phyloP scores from a whole-genome alignment of 2,329 filamentous ascomycete species.

The Aspergillus sp. region DNA sequence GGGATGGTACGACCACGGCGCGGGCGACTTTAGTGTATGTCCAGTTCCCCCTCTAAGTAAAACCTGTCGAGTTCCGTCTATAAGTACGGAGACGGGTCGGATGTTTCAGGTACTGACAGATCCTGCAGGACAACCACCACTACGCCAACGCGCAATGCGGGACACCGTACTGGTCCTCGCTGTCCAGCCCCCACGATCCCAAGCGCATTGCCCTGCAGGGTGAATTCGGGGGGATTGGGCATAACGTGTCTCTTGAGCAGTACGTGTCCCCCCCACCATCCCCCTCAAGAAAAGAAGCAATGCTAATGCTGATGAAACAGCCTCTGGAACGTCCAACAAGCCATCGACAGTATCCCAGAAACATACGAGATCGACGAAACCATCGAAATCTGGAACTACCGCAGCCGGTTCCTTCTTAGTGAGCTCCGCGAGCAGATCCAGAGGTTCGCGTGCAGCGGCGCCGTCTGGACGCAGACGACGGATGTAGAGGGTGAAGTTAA shows the following conservation, averaged over 20 bases:
- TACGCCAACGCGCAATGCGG: slow-evolving; percentile 72
- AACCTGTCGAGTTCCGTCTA: background rate
- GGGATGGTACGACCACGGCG: slow-evolving; percentile 69
- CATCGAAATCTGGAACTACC: slow-evolving; percentile 65
- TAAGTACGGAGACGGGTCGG: too few relatives aligned
- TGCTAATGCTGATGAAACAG: slow-evolving; percentile 32
- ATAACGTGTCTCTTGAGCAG: slow-evolving; percentile 64
- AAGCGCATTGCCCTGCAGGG: slow-evolving; percentile 67
- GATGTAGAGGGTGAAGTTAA: slow-evolving; percentile 76
- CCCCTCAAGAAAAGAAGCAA: background rate
- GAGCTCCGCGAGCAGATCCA: slow-evolving; percentile 53
- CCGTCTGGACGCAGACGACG: slow-evolving; percentile 71
- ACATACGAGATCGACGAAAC: slow-evolving; percentile 66
- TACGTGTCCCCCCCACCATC: slow-evolving; percentile 34
- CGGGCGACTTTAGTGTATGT: slow-evolving; percentile 59
- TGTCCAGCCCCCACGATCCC: slow-evolving; percentile 57
- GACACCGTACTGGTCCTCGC: slow-evolving; percentile 64
- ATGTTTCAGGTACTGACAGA: too few relatives aligned
- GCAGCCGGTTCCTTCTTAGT: slow-evolving; percentile 53
- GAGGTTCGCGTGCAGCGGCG: slow-evolving; percentile 63
- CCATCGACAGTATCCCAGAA: slow-evolving; percentile 61
- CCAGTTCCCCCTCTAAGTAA: background rate
- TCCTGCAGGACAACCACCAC: slow-evolving; percentile 66
- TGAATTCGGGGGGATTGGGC: slow-evolving; percentile 69
- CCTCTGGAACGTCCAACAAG: slow-evolving; percentile 63